Percentiles rank a stretch among this genome's conserved stretches.
phyloP scores from a whole-genome alignment of 1,284 basidiomycete genomes.

The Melampsora americana region DNA sequence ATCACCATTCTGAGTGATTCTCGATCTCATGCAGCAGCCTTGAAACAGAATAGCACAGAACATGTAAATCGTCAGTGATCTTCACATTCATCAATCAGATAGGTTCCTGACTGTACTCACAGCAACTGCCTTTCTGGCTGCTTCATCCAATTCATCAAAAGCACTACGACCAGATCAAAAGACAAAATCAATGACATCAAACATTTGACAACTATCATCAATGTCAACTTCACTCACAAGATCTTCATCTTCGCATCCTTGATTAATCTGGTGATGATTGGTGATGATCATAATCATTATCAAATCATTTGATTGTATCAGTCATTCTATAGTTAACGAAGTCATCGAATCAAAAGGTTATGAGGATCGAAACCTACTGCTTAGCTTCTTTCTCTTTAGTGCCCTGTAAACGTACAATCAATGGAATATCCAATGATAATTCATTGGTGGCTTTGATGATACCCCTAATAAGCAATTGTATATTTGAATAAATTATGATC shows the following conservation, averaged over 20 bases:
- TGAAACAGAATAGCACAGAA: not conserved
- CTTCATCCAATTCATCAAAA: constrained; percentile 79
- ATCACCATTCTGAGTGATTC: too few species aligned
- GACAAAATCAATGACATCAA: constrained; percentile 48
- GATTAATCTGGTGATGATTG: constrained; percentile 70
- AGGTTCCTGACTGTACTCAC: not conserved
- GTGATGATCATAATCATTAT: constrained; percentile 28
- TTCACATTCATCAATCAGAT: not conserved
- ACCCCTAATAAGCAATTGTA: constrained; percentile 65
- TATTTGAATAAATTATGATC: not conserved
- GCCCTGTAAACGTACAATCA: constrained; percentile 92
- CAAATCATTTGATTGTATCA: constrained; percentile 2
- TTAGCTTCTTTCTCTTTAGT: constrained; percentile 96
- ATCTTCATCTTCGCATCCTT: constrained; percentile 87
- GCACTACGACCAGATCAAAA: constrained; percentile 55
- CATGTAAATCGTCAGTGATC: not conserved
- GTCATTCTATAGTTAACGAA: constrained; percentile 10
- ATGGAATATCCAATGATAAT: constrained; percentile 75
- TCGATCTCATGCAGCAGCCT: not conserved
- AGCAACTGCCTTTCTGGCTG: constrained; percentile 46
- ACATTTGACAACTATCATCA: constrained; percentile 45
- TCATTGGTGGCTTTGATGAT: constrained; percentile 97
- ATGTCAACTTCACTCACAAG: constrained; percentile 54
- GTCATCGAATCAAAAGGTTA: not conserved
- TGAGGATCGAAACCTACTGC: constrained; percentile 61